A percentile compares a stretch with the other conserved stretches of the same genome.
Evolutionary conservation across 139 green algal species (phyloP).

Genomic region (Tetradesmus lagerheimii): DNA sequence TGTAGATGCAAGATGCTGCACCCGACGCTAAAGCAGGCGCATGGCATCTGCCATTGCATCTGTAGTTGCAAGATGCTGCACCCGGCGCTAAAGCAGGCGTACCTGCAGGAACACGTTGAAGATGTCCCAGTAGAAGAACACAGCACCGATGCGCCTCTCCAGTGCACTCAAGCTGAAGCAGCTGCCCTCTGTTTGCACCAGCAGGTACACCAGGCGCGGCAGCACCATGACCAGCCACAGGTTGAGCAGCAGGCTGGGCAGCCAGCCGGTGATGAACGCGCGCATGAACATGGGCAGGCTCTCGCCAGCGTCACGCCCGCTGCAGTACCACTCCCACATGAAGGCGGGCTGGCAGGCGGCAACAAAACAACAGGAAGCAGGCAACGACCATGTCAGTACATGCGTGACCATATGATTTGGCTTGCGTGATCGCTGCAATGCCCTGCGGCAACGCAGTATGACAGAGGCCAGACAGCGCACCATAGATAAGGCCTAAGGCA

Average conservation of each 20-base stretch:
- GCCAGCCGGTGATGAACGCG: constrained; percentile 77
- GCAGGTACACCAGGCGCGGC: constrained; percentile 69
- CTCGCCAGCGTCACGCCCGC: constrained; percentile 19
- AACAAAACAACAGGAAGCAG: not conserved
- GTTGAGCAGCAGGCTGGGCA: constrained; percentile 81
- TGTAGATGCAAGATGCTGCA: not conserved
- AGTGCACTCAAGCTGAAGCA: constrained; percentile 63
- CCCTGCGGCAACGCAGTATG: too few relatives aligned
- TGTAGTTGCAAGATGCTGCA: not conserved
- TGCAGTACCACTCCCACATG: constrained; percentile 74
- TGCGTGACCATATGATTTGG: too few relatives aligned
- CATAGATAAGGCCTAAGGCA: too few relatives aligned
- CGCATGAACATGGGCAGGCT: constrained; percentile 51
- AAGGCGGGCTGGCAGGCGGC: constrained; percentile 7
- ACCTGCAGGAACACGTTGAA: constrained; percentile 81
- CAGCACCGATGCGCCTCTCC: constrained; percentile 59
- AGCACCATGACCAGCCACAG: constrained; percentile 89
- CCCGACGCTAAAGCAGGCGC: too few relatives aligned
- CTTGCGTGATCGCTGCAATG: too few relatives aligned
- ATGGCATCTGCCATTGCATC: not conserved
- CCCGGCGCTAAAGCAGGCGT: not conserved
- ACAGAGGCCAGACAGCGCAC: too few relatives aligned
- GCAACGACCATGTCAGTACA: not conserved
- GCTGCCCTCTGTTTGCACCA: constrained; percentile 64
- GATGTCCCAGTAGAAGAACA: constrained; percentile 77